These are phyloP conservation scores for Cercospora sesami DNA, from an alignment of 2,329 filamentous ascomycete species.

Conservation along the genomic window DNA sequence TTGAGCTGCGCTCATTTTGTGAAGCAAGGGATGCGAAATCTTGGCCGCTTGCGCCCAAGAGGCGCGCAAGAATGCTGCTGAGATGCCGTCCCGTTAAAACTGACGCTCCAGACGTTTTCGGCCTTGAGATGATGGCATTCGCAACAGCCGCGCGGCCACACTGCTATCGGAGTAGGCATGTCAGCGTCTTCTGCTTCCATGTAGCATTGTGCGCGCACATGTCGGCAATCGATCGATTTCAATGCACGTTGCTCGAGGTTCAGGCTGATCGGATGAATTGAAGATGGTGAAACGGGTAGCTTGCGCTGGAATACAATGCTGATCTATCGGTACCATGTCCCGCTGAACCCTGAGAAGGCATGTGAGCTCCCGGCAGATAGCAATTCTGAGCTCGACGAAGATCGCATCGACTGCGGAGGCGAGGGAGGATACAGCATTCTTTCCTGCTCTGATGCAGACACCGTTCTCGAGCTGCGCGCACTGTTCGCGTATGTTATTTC, in stretches of 20 bases:
- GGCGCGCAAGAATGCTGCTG: neutral
- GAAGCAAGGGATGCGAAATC: constrained; percentile 2
- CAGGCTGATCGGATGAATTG: neutral
- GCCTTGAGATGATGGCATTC: neutral
- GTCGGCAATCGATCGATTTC: neutral
- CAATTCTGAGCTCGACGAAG: neutral
- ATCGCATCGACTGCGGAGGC: neutral
- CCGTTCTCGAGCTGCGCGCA: neutral
- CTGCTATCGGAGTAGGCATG: neutral
- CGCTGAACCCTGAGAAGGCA: neutral
- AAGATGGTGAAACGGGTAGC: neutral
- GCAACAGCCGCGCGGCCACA: neutral
- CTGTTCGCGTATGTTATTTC: neutral
- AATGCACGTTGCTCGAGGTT: neutral
- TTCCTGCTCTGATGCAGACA: constrained; percentile 8
- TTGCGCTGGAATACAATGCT: neutral
- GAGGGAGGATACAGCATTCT: constrained; percentile 1
- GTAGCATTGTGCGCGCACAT: neutral
- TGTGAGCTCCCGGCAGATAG: neutral
- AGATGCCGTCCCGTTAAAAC: neutral
- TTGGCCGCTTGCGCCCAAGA: neutral
- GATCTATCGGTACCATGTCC: neutral
- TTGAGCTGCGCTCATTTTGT: neutral
- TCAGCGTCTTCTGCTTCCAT: neutral
- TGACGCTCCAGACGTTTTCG: neutral